Evolutionary conservation across 345 rosid species (phyloP).

Genomic region (Citrus medica): DNA sequence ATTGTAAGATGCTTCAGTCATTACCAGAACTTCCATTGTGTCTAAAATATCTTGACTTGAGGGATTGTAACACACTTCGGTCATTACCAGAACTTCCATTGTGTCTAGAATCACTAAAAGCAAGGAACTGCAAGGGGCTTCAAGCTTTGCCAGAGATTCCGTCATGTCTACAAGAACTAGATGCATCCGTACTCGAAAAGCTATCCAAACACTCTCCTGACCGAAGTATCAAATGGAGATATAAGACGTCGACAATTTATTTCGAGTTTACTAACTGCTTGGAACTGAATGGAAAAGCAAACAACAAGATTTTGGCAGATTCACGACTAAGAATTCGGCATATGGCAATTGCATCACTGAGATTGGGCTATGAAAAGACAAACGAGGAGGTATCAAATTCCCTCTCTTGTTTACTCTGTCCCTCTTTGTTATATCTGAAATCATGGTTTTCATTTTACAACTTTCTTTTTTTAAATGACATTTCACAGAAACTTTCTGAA

Average conservation of each 20-base stretch:
- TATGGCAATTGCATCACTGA: background rate
- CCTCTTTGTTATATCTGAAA: background rate
- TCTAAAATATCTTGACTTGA: no score
- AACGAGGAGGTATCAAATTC: fast-evolving
- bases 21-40: no score
- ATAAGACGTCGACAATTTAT: no score
- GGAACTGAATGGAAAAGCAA: background rate
- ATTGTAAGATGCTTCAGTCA: no score
- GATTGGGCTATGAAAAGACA: background rate
- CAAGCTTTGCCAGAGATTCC: background rate
- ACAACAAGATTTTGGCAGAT: background rate
- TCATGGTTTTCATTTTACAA: background rate
- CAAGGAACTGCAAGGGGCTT: background rate
- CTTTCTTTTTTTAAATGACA: background rate
- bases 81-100: constrained; percentile 2
- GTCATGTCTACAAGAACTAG: background rate
- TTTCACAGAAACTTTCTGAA: background rate
- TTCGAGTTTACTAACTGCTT: background rate
- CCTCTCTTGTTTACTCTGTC: background rate
- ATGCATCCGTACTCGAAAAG: background rate
- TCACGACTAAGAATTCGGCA: background rate
- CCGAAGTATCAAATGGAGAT: no score
- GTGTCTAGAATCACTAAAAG: background rate
- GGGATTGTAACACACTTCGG: background rate
- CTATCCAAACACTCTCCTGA: no score